Evolutionary conservation across 2,329 filamentous ascomycete genomes (phyloP).

Genomic region (Ophiostoma fasciatum): DNA sequence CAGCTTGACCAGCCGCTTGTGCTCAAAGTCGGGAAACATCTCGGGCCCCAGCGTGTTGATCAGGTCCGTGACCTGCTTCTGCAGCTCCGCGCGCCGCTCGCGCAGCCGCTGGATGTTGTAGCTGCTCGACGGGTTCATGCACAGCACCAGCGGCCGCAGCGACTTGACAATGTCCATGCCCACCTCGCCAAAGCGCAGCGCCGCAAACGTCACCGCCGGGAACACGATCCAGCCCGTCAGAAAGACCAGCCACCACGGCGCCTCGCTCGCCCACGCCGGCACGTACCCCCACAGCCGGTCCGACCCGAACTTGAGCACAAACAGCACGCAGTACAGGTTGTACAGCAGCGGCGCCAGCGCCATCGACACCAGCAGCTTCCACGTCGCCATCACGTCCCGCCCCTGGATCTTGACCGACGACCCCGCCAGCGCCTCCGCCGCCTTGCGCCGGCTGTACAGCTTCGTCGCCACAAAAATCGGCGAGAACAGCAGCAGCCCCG

Average conservation of each 20-base stretch:
- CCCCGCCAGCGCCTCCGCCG: constrained; percentile 66
- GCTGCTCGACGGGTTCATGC: constrained; percentile 67
- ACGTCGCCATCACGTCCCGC: constrained; percentile 81
- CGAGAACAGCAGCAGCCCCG: constrained; percentile 74
- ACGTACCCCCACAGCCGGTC: constrained; percentile 75
- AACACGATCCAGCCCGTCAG: constrained; percentile 66
- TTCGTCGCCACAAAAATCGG: constrained; percentile 79
- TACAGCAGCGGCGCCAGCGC: constrained; percentile 72
- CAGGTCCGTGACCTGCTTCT: constrained; percentile 69
- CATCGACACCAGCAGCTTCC: constrained; percentile 83
- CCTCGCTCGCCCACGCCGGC: constrained; percentile 47
- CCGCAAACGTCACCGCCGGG: constrained; percentile 78
- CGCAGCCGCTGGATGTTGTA: constrained; percentile 74
- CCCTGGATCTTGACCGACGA: constrained; percentile 82
- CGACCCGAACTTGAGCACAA: constrained; percentile 63
- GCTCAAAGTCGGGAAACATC: constrained; percentile 92
- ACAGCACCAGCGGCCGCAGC: constrained; percentile 71
- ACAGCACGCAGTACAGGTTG: constrained; percentile 60
- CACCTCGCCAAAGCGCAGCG: constrained; percentile 89
- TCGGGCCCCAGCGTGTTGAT: constrained; percentile 94
- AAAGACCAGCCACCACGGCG: constrained; percentile 54
- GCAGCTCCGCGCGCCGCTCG: constrained; percentile 55
- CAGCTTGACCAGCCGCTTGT: constrained; percentile 52
- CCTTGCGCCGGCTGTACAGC: constrained; percentile 67
- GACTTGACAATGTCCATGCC: constrained; percentile 98